These are phyloP conservation scores for Penicillium paneum DNA, from an alignment of 2,329 filamentous ascomycete genomes.

Conservation along the genomic window DNA sequence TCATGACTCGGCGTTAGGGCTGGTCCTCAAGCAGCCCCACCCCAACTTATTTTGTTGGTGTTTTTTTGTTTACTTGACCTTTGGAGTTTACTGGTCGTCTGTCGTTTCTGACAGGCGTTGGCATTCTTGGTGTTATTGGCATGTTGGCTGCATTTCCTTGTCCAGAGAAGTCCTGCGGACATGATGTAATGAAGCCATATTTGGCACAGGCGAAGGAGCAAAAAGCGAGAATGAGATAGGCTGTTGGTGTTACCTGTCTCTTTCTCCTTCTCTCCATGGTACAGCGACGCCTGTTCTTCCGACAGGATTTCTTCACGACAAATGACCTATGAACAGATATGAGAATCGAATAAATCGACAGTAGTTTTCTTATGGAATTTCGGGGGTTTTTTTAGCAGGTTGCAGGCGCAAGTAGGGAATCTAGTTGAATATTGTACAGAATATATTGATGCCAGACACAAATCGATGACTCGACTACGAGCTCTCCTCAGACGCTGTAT, in stretches of 20 bases:
- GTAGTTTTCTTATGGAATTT: background rate
- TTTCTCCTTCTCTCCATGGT: conserved; percentile 13
- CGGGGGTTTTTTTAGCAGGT: background rate
- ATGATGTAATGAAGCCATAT: conserved; percentile 24
- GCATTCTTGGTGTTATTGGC: conserved; percentile 23
- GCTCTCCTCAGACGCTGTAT: conserved; percentile 1
- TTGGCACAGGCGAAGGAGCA: conserved; percentile 18
- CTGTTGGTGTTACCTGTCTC: background rate
- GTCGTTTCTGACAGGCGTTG: conserved; percentile 17
- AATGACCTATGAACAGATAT: conserved; percentile 25
- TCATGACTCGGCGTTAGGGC: conserved; percentile 27
- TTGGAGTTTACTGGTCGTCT: conserved; percentile 13
- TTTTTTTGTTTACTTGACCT: conserved; percentile 7
- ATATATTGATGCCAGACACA: background rate
- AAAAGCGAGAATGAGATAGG: background rate
- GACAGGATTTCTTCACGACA: conserved; percentile 21
- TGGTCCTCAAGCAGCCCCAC: conserved; percentile 3
- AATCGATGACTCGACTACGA: background rate
- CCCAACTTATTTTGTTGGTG: conserved; percentile 7
- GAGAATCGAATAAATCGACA: conserved; percentile 23
- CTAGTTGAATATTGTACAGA: conserved; percentile 6
- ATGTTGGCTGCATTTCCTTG: conserved; percentile 11
- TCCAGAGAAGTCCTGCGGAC: conserved; percentile 16
- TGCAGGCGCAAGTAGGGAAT: conserved; percentile 4
- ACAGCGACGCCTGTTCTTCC: conserved; percentile 20